Conservation (phyloP, 495 filamentous ascomycete species). For the Hamigera avellanea region DNA sequence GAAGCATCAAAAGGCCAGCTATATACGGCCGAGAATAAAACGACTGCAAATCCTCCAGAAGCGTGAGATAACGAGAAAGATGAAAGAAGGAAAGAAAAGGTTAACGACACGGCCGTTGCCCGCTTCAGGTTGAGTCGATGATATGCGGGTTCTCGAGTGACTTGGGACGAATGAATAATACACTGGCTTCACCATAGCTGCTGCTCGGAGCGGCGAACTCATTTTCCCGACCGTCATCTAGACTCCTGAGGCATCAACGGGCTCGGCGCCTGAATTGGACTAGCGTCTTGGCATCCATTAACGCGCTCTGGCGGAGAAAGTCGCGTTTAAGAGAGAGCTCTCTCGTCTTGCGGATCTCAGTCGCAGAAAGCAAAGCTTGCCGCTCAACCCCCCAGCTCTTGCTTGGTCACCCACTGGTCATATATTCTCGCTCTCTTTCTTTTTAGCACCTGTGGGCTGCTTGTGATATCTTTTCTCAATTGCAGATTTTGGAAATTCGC, state of each 20-base stretch:
- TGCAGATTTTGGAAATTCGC: background rate
- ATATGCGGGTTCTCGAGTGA: background rate
- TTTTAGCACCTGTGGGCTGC: no score
- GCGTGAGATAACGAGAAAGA: background rate
- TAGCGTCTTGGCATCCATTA: conserved; percentile 5
- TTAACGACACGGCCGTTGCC: background rate
- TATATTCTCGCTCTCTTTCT: background rate
- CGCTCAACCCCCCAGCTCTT: background rate
- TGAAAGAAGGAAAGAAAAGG: background rate
- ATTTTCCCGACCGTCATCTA: background rate
- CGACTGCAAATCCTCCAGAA: no score
- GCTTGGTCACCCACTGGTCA: background rate
- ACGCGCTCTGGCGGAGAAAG: conserved; percentile 2
- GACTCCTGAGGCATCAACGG: background rate
- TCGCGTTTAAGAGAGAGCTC: background rate
- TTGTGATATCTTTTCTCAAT: no score
- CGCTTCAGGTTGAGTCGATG: no score
- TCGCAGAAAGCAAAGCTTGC: background rate
- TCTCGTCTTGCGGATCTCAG: background rate
- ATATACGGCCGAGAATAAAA: background rate
- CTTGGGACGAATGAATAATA: background rate
- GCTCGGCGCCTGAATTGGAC: background rate
- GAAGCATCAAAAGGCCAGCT: background rate
- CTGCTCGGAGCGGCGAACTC: background rate
- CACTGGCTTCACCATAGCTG: background rate